These are phyloP conservation scores for Thelonectria olida DNA, from an alignment of 2,329 filamentous ascomycete genomes.

Conservation along the genomic window DNA sequence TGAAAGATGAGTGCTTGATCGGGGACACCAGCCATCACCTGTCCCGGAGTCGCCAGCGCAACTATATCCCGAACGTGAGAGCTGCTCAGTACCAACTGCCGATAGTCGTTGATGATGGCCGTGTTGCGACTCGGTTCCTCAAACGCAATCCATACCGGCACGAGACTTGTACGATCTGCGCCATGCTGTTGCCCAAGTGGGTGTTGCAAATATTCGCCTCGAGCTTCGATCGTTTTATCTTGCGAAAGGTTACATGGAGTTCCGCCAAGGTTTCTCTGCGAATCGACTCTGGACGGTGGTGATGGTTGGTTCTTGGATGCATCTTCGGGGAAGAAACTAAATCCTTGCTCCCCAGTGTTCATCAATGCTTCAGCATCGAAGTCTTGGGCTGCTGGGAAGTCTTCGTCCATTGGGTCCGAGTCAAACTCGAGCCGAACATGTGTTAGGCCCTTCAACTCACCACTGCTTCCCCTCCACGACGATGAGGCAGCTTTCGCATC, in stretches of 20 bases:
- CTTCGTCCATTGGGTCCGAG: constrained; percentile 51
- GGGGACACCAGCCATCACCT: constrained; percentile 61
- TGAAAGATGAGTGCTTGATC: constrained; percentile 55
- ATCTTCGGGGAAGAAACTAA: constrained; percentile 56
- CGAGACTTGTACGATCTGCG: constrained; percentile 24
- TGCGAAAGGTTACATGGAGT: not conserved
- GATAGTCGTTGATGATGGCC: constrained; percentile 59
- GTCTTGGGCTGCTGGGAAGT: constrained; percentile 43
- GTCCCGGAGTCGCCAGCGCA: constrained; percentile 58
- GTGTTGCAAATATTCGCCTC: constrained; percentile 35
- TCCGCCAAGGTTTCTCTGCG: constrained; percentile 17
- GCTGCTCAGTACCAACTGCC: constrained; percentile 52
- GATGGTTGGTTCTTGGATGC: constrained; percentile 5
- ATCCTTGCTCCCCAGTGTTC: constrained; percentile 48
- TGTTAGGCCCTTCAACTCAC: constrained; percentile 60
- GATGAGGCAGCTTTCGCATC: constrained; percentile 34
- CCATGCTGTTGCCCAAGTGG: constrained; percentile 38
- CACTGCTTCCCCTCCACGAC: constrained; percentile 53
- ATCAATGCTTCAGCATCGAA: constrained; percentile 56
- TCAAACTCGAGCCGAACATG: constrained; percentile 65
- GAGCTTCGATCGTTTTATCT: constrained; percentile 25
- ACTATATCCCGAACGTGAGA: constrained; percentile 46
- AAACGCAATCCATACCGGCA: constrained; percentile 59
- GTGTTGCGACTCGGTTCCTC: constrained; percentile 43
- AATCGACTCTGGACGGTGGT: constrained; percentile 2